Base-by-base conservation (phyloP, 208 protist species). In the Crithidia sp. region DNA sequence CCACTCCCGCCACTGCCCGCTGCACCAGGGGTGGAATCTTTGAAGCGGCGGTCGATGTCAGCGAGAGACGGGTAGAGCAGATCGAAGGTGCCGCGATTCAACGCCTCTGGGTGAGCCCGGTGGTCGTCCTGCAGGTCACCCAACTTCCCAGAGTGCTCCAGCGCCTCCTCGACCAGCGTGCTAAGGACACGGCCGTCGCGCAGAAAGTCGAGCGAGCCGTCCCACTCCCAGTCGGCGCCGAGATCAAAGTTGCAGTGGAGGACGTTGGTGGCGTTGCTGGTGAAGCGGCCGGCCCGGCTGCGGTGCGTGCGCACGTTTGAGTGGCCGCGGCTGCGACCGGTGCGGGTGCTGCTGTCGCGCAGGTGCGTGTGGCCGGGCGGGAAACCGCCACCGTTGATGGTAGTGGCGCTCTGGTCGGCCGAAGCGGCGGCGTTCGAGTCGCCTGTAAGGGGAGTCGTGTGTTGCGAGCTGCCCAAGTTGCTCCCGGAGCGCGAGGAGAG, bases 141-240 rank as follows among this genome's bases (percentile, higher is more conserved):
- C 5, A 79, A 50, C 52, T 74, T 79, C n/a, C 74, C 74, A 56
- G 67, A 58, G 74, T 70, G 74, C 52, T 68, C 59, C 4, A 89
- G 64, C 37, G 72, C 60, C 70, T 79, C 75, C 70, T 82, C 72
- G 7, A 89, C 60, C 4, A 86, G 69, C 5, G 13, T 62, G 60
- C 67, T 69, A 3, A 89, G 71, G 19, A 82, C 54, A 17, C 40
- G 62, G n/a, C 84, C 84, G 43, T 89, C 82, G 62, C 84, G 80
- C 47, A 89, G 57, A 13, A 79, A 81, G 61, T 89, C 72, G 13
- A 89, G 52, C 2, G 78, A 73, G 57, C 81, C 82, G 52, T 89
- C 81, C 57, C 63, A 68, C 60, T 60, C 56, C 77, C 78, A 84
- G 56, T 77, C 66, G 13, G 63, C 37, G 41, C 55, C 69, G 19